These are phyloP conservation scores for Cryptosporidium sp. DNA, from an alignment of 169 alveolate genomes.

Conservation along the genomic window DNA sequence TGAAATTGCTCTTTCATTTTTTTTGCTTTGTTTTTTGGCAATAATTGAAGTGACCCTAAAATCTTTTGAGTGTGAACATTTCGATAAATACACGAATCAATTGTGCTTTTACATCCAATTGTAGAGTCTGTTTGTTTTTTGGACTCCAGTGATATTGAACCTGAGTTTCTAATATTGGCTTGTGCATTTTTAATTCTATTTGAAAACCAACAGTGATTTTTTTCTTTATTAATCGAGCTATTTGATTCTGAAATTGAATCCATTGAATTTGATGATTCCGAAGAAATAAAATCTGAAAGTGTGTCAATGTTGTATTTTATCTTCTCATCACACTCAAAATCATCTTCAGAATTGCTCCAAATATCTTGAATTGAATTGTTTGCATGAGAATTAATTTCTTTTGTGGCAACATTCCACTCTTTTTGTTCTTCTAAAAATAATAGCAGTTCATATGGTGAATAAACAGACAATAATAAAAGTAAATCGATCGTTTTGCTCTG, in stretches of 20 bases:
- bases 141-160: background rate
- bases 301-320: conserved; percentile 22
- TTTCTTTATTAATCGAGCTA: background rate
- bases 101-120: conserved; percentile 68
- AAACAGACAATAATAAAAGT: conserved; percentile 49
- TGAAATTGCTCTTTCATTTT: conserved; percentile 72
- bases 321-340: conserved; percentile 7
- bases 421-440: conserved; percentile 73
- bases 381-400: conserved; percentile 7
- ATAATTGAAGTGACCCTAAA: conserved; percentile 41
- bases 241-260: conserved; percentile 8
- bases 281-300: conserved; percentile 61
- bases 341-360: conserved; percentile 74
- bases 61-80: conserved; percentile 65
- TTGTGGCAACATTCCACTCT: conserved; percentile 31
- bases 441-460: conserved; percentile 63
- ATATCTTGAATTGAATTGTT: conserved; percentile 31
- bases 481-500: conserved; percentile 72
- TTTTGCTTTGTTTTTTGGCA: conserved; percentile 39
- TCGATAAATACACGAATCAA: conserved; percentile 69
- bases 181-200: background rate
- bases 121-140: conserved; percentile 31
- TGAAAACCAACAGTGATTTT: conserved; percentile 12
- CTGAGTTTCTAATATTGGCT: background rate
- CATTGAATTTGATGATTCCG: conserved; percentile 37